These are phyloP conservation scores for Glycine soja DNA, from an alignment of 306 rosid species.

Conservation along the genomic window DNA sequence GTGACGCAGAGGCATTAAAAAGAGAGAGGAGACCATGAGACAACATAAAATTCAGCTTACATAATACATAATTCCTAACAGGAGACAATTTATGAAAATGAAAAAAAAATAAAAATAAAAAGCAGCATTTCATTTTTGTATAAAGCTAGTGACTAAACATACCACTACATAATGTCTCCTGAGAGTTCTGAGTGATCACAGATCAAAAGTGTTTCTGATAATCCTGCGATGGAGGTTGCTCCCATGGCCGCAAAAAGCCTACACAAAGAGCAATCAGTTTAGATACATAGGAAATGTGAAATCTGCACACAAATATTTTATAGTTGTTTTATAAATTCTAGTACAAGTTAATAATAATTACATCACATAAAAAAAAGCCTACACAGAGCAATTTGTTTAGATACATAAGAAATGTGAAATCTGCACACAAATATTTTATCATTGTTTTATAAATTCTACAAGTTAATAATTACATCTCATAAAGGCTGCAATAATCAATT, in stretches of 20 bases:
- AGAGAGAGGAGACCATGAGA: conserved; percentile 28
- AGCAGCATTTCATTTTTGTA: conserved; percentile 46
- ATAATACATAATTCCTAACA: conserved; percentile 48
- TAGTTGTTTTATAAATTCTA: background rate
- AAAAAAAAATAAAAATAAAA: conserved; percentile 1
- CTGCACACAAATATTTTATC: conserved; percentile 20
- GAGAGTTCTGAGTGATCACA: conserved; percentile 39
- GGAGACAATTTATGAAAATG: conserved; percentile 44
- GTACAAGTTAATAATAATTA: too few species aligned
- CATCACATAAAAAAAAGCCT: conserved; percentile 57
- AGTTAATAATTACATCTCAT: background rate
- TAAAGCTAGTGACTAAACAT: conserved; percentile 51
- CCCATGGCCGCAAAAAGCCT: conserved; percentile 84
- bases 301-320: conserved; percentile 19
- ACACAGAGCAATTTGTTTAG: conserved; percentile 43
- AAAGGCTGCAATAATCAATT: conserved; percentile 16
- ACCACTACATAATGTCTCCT: conserved; percentile 51
- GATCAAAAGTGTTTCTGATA: conserved; percentile 78
- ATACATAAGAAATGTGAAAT: conserved; percentile 20
- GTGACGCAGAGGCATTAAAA: conserved; percentile 30
- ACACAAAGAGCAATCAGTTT: conserved; percentile 38
- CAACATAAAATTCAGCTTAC: conserved; percentile 37
- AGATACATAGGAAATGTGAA: conserved; percentile 31
- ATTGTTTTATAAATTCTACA: conserved; percentile 25
- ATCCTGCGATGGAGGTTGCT: conserved; percentile 83